Conservation (phyloP, 164 flowering plant genomes). For the Annona squamosa region DNA sequence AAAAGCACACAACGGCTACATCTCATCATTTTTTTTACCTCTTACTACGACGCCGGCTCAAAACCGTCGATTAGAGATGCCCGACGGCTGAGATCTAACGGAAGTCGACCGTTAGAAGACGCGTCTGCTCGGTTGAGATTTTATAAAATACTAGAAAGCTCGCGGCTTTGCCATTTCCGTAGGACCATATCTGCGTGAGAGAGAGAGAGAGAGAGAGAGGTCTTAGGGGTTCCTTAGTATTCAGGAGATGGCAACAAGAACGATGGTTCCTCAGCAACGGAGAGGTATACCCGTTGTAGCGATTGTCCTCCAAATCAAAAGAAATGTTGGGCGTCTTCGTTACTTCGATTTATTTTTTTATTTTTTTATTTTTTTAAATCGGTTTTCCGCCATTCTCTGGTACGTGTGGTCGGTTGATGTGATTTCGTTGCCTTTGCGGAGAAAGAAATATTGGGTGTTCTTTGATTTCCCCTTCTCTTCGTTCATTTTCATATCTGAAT, state of each 20-base stretch:
- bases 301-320: background rate
- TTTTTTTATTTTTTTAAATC: background rate
- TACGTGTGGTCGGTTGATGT: background rate
- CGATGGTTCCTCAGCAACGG: constrained; percentile 38
- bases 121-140: constrained; percentile 12
- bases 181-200: background rate
- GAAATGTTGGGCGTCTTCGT: background rate
- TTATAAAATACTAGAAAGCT: background rate
- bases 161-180: constrained; percentile 14
- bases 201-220: background rate
- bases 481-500: background rate
- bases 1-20: constrained; percentile 10
- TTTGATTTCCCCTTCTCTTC: background rate
- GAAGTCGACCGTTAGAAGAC: constrained; percentile 42
- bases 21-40: background rate
- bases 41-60: background rate
- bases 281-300: constrained; percentile 23
- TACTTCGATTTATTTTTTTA: too few species aligned
- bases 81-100: constrained; percentile 6
- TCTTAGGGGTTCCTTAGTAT: background rate
- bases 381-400: background rate
- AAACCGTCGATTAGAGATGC: constrained; percentile 2
- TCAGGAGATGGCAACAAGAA: constrained; percentile 58
- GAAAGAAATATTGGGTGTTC: background rate
- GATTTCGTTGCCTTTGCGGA: background rate